Base-by-base conservation (phyloP, 495 filamentous ascomycete genomes). In the Penicillium macrosclerotiorum region DNA sequence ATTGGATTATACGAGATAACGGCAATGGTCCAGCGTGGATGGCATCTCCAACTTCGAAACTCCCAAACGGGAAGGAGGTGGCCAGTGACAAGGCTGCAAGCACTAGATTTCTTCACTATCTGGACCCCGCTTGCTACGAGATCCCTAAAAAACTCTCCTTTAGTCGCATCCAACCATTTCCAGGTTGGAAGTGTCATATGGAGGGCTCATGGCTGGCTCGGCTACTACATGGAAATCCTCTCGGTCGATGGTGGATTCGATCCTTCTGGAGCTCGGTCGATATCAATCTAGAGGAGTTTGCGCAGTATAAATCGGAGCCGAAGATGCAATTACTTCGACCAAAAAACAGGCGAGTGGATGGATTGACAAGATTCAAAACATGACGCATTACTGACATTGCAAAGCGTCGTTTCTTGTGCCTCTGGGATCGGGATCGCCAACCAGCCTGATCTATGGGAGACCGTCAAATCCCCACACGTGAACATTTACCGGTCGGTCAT, bases 1-100 rank as follows among this genome's bases (percentile, higher is more conserved):
- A 87, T 42, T 88, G 83, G 87, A 71, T 92, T 0, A 88, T 94
- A 38, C 73, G 88, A 40, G 76, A 81, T 17, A 79, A 73, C 6
- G 86, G 86, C 2, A 36, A 26, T 16, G 62, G 50, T 1, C 57
- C 56, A 24, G 42, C 51, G 3, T 65, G 50, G 52, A 65, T 57
- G 62, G 56, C 41, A 3, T 51, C 52, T 0, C 59, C 50, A 16
- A 63, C 37, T 12, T 59, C 59, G 2, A 37, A 45, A 9, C 49
- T 64, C 6, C 83, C 5, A 42, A 65, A 13, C 81, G 79, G 74
- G 77, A 85, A 73, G 48, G 69, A 12, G 67, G 76, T 37, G 49
- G 75, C 40, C 20, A 65, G 60, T 14, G 80, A 82, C 44, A 69
- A 83, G 43, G 74, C 87, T n/a, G 76, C 80, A 8, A 75, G 68